phyloP scores from a whole-genome alignment of 257 asterid species.

The Verbena officinalis region DNA sequence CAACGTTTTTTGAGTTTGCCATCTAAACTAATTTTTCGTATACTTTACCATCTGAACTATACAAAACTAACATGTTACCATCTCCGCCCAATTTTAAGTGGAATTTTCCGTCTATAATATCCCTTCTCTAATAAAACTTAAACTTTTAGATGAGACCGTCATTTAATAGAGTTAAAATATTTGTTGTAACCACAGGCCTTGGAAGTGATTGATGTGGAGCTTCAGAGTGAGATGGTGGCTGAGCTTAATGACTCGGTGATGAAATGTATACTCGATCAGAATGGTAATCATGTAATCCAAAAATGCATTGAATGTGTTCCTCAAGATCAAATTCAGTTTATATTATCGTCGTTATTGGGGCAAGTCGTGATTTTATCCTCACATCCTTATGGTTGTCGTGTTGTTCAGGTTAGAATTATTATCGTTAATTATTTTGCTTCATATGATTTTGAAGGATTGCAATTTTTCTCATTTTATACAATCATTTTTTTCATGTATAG shows the following conservation, averaged over 20 bases:
- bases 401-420: conserved; percentile 69
- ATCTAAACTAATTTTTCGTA: too few relatives aligned
- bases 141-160: too few relatives aligned
- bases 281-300: conserved; percentile 92
- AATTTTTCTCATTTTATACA: background rate
- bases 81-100: too few relatives aligned
- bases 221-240: conserved; percentile 62
- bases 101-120: too few relatives aligned
- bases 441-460: background rate
- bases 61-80: too few relatives aligned
- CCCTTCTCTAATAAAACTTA: too few relatives aligned
- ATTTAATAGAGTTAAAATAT: background rate
- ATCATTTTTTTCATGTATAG: conserved; percentile 37
- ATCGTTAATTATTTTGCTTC: conserved; percentile 3
- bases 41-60: too few relatives aligned
- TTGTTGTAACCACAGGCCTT: conserved; percentile 58
- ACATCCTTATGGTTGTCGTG: conserved; percentile 95
- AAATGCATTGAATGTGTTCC: conserved; percentile 91
- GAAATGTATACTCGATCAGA: conserved; percentile 88
- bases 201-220: conserved; percentile 81
- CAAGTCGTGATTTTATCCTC: conserved; percentile 78
- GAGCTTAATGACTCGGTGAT: conserved; percentile 86
- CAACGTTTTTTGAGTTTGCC: too few relatives aligned
- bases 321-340: conserved; percentile 63
- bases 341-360: conserved; percentile 67